A percentile compares a stretch with the other conserved stretches of the same genome.
Evolutionary conservation across 169 alveolate species (phyloP).

Genomic region (Eimeria brunetti): DNA sequence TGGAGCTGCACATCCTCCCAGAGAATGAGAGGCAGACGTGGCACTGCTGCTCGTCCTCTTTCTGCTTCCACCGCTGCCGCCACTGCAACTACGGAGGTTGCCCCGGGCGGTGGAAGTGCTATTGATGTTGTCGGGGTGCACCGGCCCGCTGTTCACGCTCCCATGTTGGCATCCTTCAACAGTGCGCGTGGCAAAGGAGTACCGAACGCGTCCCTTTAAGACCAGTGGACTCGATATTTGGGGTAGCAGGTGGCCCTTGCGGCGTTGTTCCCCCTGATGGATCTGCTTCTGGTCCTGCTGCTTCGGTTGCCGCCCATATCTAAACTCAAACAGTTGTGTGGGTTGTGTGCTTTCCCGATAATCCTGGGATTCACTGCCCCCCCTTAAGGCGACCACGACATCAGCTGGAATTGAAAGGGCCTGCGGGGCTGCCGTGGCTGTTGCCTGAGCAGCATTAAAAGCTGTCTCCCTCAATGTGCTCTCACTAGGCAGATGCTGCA

Average conservation of each 20-base stretch:
- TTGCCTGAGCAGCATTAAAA: neutral
- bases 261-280: neutral
- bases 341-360: neutral
- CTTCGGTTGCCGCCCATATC: neutral
- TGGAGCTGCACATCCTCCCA: neutral
- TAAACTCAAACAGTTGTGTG: neutral
- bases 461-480: neutral
- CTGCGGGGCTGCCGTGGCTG: neutral
- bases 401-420: neutral
- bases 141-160: neutral
- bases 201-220: conserved; percentile 16
- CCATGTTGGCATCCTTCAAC: neutral
- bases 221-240: conserved; percentile 17
- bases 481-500: conserved; percentile 14
- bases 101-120: neutral
- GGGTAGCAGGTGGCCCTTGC: neutral
- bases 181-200: conserved; percentile 54
- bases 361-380: neutral
- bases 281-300: neutral
- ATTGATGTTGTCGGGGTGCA: neutral
- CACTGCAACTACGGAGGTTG: neutral
- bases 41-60: neutral
- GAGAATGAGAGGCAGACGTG: neutral
- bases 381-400: neutral
- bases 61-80: neutral